phyloP scores from a whole-genome alignment of 225 moss, liverwort and hornwort genomes.

The Lunularia cruciata region DNA sequence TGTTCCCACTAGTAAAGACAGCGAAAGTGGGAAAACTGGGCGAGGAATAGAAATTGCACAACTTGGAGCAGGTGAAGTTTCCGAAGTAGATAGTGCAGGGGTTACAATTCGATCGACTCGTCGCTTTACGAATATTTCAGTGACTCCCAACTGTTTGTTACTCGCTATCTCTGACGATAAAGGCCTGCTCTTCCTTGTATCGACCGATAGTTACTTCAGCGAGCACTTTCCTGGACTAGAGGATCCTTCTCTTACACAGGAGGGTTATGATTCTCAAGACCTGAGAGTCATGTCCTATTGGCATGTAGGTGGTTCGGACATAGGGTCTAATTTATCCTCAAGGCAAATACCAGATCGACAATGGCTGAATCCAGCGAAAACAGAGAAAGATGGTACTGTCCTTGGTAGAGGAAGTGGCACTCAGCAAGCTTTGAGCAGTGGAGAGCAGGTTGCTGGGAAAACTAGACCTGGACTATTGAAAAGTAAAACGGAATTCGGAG shows the following conservation, averaged over 20 bases:
- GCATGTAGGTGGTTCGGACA: conserved; percentile 78
- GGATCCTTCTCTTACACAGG: neutral
- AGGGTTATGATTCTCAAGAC: conserved; percentile 18
- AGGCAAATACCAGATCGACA: conserved; percentile 51
- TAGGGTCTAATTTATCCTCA: conserved; percentile 40
- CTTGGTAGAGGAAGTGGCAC: neutral
- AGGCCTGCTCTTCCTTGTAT: conserved; percentile 70
- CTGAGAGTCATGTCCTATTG: conserved; percentile 57
- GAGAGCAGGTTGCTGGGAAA: conserved; percentile 21
- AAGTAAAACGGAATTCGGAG: neutral
- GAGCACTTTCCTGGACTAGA: conserved; percentile 22
- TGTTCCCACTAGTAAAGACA: conserved; percentile 1
- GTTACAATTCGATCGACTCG: conserved; percentile 4
- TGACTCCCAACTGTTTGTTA: conserved; percentile 72
- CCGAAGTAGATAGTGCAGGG: conserved; percentile 17
- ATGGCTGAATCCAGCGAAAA: conserved; percentile 47
- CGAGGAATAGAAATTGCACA: neutral
- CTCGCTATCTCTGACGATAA: conserved; percentile 63
- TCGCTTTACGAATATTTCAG: conserved; percentile 38
- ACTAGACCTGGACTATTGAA: conserved; percentile 28
- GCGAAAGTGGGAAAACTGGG: conserved; percentile 9
- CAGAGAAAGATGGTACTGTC: neutral
- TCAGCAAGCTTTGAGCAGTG: neutral
- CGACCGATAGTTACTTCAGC: conserved; percentile 72
- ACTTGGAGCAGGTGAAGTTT: conserved; percentile 6